Conservation (phyloP, 306 rosid species). For the Sechiopsis laciniata region DNA sequence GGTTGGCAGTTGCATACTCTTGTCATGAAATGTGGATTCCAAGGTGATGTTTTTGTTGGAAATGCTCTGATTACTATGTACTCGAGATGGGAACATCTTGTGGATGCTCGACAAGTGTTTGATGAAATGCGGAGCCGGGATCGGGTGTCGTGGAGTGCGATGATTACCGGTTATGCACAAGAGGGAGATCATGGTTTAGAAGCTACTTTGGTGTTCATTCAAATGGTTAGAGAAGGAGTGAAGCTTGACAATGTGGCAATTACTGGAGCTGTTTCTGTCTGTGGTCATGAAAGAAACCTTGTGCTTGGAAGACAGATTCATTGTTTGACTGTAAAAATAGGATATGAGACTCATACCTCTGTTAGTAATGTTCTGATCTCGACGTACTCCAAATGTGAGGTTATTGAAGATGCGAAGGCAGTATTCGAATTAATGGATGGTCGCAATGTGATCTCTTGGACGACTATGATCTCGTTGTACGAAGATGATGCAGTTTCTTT, state of each 20-base stretch:
- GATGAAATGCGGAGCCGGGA: constrained; percentile 57
- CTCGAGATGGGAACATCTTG: constrained; percentile 49
- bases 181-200: constrained; percentile 58
- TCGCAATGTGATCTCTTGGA: constrained; percentile 82
- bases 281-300: constrained; percentile 54
- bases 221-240: constrained; percentile 61
- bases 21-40: constrained; percentile 46
- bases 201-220: constrained; percentile 42
- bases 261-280: constrained; percentile 71
- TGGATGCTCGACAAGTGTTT: constrained; percentile 55
- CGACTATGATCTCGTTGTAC: constrained; percentile 61
- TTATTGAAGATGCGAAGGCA: constrained; percentile 44
- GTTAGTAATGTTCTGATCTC: constrained; percentile 78
- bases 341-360: constrained; percentile 48
- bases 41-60: constrained; percentile 57
- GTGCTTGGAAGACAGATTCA: constrained; percentile 65
- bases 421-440: constrained; percentile 44
- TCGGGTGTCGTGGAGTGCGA: constrained; percentile 72
- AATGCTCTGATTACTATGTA: constrained; percentile 73
- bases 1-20: constrained; percentile 68
- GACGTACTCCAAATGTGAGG: constrained; percentile 58
- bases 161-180: constrained; percentile 69
- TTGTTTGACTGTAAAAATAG: constrained; percentile 50
- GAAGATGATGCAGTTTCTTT: constrained; percentile 55
- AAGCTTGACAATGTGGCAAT: constrained; percentile 62